phyloP scores from a whole-genome alignment of 2,329 filamentous ascomycete genomes.

The Fusarium nygamai region DNA sequence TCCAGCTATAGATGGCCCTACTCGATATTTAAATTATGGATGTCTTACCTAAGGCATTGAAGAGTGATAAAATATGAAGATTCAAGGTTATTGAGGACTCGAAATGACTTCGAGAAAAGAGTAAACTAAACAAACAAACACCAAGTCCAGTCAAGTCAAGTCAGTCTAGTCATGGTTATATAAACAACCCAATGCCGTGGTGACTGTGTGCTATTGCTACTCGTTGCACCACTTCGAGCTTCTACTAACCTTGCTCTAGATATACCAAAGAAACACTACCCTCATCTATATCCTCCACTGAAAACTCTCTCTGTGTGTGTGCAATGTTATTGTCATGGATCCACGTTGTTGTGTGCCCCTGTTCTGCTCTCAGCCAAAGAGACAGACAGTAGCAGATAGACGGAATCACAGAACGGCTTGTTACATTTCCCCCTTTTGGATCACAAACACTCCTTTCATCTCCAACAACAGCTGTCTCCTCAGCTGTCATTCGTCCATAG shows the following conservation, averaged over 20 bases:
- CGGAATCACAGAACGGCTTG: slow-evolving; percentile 28
- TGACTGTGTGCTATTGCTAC: neutral
- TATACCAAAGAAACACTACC: neutral
- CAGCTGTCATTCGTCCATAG: slow-evolving; percentile 9
- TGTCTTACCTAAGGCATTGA: neutral
- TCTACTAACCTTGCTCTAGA: neutral
- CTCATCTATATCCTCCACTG: neutral
- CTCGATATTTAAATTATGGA: neutral
- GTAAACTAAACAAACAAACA: neutral
- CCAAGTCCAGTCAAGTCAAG: neutral
- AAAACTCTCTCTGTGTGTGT: neutral
- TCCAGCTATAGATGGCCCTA: neutral
- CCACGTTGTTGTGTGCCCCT: slow-evolving; percentile 6
- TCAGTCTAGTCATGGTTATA: neutral
- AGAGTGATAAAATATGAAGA: neutral
- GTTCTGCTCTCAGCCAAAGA: neutral
- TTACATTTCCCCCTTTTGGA: slow-evolving; percentile 21
- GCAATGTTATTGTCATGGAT: neutral
- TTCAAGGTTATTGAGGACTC: neutral
- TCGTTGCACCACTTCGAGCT: neutral
- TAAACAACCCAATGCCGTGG: neutral
- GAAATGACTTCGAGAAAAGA: neutral
- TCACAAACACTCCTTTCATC: slow-evolving; percentile 24
- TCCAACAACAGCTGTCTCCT: neutral
- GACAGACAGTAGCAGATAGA: neutral